Conservation (phyloP, 768 basidiomycete genomes). For the Arthromyces matolae region DNA sequence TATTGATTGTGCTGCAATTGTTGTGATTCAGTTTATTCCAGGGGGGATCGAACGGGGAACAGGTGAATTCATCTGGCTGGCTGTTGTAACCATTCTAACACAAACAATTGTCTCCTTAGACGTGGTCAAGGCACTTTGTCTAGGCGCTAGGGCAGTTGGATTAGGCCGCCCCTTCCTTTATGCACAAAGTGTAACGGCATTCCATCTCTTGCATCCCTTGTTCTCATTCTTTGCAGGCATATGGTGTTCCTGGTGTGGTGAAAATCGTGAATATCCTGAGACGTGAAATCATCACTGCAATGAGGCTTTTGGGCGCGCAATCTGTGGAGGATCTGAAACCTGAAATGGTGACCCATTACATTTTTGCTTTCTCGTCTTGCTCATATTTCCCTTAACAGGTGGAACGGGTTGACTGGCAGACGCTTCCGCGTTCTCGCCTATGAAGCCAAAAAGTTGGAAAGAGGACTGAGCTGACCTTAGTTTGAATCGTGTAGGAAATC, state of each 20-base stretch:
- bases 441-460: constrained; percentile 14
- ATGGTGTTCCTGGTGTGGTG: constrained; percentile 67
- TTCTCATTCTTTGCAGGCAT: constrained; percentile 47
- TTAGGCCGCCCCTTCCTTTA: constrained; percentile 85
- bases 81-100: neutral
- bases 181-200: constrained; percentile 65
- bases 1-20: neutral
- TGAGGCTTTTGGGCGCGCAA: constrained; percentile 72
- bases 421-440: constrained; percentile 32
- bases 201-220: neutral
- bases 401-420: constrained; percentile 68
- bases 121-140: constrained; percentile 84
- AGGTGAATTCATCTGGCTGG: constrained; percentile 33
- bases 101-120: constrained; percentile 44
- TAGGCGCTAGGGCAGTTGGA: constrained; percentile 86
- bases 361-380: neutral
- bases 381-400: constrained; percentile 33
- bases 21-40: constrained; percentile 12
- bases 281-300: constrained; percentile 72
- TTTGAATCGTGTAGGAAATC: no score
- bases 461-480: no score
- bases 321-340: constrained; percentile 64
- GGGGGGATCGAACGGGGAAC: constrained; percentile 75
- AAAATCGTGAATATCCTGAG: constrained; percentile 66
- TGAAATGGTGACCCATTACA: constrained; percentile 54